Percentiles rank a stretch among this genome's conserved stretches.
These are phyloP conservation scores for Gardenia jasminoides DNA, from an alignment of 257 asterid genomes.

Conservation along the genomic window DNA sequence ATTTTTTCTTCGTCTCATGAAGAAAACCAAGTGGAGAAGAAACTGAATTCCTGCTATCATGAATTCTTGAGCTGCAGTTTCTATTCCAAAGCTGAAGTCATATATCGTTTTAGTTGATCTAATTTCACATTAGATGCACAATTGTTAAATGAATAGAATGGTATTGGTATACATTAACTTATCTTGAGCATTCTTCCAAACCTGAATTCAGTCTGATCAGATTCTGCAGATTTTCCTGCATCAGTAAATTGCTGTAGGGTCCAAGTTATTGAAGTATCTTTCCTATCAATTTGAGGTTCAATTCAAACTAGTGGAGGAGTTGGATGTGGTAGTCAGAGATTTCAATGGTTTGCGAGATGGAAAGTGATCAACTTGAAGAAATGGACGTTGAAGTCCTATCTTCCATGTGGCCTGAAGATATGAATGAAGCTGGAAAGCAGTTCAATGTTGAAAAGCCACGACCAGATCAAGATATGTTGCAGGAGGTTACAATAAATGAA, in stretches of 20 bases:
- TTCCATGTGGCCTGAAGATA: constrained; percentile 97
- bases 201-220: neutral
- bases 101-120: neutral
- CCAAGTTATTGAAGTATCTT: neutral
- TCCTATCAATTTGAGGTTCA: neutral
- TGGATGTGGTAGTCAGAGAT: constrained; percentile 12
- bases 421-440: constrained; percentile 74
- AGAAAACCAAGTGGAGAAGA: neutral
- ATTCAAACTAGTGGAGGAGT: neutral
- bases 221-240: neutral
- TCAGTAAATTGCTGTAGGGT: neutral
- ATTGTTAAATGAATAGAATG: neutral
- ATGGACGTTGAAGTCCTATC: constrained; percentile 76
- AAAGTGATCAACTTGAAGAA: constrained; percentile 57
- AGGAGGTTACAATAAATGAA: constrained; percentile 66
- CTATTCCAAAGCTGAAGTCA: too few species aligned
- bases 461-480: constrained; percentile 78
- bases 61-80: neutral
- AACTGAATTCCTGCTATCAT: constrained; percentile 1
- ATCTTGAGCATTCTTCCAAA: neutral
- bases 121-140: neutral
- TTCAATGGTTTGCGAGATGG: constrained; percentile 61
- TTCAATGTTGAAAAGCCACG: constrained; percentile 79
- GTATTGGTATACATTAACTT: neutral
- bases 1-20: too few species aligned